Evolutionary conservation across 345 rosid species (phyloP), one percentile per base, ranked within the genome.

Genomic region (Litchi chinensis): DNA sequence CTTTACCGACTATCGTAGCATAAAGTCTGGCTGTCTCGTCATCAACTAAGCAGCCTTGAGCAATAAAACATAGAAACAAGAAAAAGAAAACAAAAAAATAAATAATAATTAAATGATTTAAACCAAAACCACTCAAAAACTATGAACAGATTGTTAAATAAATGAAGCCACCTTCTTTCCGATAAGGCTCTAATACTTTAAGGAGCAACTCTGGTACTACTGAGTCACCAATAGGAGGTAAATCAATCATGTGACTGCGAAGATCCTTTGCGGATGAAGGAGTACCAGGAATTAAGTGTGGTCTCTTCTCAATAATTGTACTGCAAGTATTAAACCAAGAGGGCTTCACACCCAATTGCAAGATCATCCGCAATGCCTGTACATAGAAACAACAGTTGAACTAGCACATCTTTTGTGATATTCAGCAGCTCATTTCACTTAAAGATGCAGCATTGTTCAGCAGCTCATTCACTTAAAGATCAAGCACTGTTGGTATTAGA

Each of bases 201-300:
- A 95, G 92, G 50, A 95, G 93, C 98, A 95, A 90, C 87, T 95
- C 99, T 76, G 97, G 97, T 81, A 95, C 94, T 21, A 92, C 99
- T 66, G 97, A 88, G 73, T 95, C 99, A 76, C 96, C 98, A 76
- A 89, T 69, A 44, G 91, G 79, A 71, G 98, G 97, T 81, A 89
- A 84, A 85, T 88, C 94, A 86, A 90, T 87, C 90, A 95, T 87
- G 93, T 91, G 92, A 82, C 91, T 87, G 50, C 98, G 96, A 68
- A 95, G 93, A 85, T 95, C 99, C 75, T 82, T 89, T 15, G 86
- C 84, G 65, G 97, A 83, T 50, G 91, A 79, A 82, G 94, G 83
- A 77, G 90, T 86, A 73, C 95, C 94, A 56, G 91, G 92, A 81
- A 94, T 88, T 59, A 87, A 85, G 74, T 90, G 95, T 80, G 90